Conservation (phyloP, 768 basidiomycete genomes). For the Exsudoporus frostii region DNA sequence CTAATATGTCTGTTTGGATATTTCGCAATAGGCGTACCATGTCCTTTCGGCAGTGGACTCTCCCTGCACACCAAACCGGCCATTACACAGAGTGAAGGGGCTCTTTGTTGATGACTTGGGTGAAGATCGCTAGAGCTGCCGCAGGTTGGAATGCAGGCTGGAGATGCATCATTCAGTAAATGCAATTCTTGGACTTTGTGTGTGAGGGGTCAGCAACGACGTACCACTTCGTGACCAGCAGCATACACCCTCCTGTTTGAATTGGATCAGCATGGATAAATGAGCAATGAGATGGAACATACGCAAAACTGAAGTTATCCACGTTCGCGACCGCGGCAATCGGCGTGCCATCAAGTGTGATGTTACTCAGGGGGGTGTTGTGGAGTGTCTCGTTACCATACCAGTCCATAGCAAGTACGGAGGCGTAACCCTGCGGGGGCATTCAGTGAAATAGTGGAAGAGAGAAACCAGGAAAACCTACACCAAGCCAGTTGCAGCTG, state of each 20-base stretch:
- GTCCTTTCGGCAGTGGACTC: neutral
- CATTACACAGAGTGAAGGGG: conserved; percentile 49
- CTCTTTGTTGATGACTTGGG: conserved; percentile 49
- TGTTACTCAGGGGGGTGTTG: conserved; percentile 45
- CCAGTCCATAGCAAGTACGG: conserved; percentile 45
- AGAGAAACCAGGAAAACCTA: conserved; percentile 20
- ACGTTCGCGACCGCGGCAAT: conserved; percentile 63
- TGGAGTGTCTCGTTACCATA: conserved; percentile 41
- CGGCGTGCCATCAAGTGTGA: conserved; percentile 50
- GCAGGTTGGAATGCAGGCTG: conserved; percentile 64
- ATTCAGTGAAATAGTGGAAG: neutral
- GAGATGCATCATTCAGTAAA: neutral
- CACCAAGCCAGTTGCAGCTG: conserved; percentile 31
- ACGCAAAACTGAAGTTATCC: conserved; percentile 68
- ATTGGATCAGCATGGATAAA: neutral
- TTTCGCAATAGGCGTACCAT: conserved; percentile 35
- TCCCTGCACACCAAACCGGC: neutral
- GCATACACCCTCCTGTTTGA: conserved; percentile 47
- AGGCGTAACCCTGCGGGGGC: conserved; percentile 29
- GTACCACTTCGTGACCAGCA: conserved; percentile 62
- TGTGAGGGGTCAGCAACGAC: conserved; percentile 19
- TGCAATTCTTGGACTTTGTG: neutral
- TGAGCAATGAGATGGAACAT: conserved; percentile 25
- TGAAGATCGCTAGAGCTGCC: conserved; percentile 56
- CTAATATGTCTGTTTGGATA: conserved; percentile 61